These are phyloP conservation scores for Pyrenochaeta sp. DNA, from an alignment of 2,329 filamentous ascomycete genomes.

Conservation along the genomic window DNA sequence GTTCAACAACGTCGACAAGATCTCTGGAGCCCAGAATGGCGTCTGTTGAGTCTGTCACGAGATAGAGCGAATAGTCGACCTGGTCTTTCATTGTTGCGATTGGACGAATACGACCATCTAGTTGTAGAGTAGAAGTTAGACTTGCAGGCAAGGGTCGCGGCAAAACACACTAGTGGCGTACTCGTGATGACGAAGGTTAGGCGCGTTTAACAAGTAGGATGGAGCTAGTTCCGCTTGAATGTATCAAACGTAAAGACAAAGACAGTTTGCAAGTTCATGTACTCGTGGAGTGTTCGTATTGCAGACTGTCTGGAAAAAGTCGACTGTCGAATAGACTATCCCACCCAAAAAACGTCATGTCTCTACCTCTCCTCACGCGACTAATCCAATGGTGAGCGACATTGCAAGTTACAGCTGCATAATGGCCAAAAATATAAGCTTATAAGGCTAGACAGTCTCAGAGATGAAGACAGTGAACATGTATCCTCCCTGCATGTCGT, in stretches of 20 bases:
- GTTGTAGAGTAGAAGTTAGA: not conserved
- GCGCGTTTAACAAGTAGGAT: not conserved
- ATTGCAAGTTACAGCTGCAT: not conserved
- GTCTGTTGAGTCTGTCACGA: constrained; percentile 93
- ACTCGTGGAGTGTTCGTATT: not conserved
- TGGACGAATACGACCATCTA: not conserved
- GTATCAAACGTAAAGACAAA: not conserved
- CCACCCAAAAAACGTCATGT: not conserved
- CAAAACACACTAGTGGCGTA: no score
- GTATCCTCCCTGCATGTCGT: not conserved
- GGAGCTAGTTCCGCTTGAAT: not conserved
- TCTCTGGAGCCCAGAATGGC: constrained; percentile 77
- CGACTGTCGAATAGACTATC: not conserved
- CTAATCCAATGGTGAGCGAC: not conserved
- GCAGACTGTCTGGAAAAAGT: not conserved
- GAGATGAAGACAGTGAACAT: not conserved
- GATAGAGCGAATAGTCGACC: constrained; percentile 82
- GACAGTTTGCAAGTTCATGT: not conserved
- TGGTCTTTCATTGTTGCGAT: constrained; percentile 51
- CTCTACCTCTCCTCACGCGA: not conserved
- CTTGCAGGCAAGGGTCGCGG: not conserved
- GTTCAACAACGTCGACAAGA: constrained; percentile 76
- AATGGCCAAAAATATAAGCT: not conserved
- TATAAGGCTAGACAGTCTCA: not conserved
- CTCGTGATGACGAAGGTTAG: not conserved